Evolutionary conservation across 306 rosid species (phyloP).

Genomic region (Sphenostylis stenocarpa): DNA sequence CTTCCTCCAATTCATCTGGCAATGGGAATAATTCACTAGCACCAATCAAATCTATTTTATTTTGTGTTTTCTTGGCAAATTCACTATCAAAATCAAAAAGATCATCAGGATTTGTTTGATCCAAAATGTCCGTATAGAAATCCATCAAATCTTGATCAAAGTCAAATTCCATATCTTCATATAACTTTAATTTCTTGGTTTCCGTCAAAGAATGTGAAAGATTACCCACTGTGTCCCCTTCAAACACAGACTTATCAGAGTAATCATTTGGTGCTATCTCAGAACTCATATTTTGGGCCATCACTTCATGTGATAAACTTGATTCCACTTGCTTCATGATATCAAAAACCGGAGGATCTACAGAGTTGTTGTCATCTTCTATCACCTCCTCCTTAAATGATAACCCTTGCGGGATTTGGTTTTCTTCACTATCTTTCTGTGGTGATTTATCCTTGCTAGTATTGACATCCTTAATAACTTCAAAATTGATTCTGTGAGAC

Average conservation of each 20-base stretch:
- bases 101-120: slow-evolving; percentile 60
- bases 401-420: slow-evolving; percentile 46
- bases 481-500: slow-evolving; percentile 60
- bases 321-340: slow-evolving; percentile 48
- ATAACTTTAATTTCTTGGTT: slow-evolving; percentile 31
- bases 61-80: slow-evolving; percentile 41
- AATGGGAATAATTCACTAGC: slow-evolving; percentile 22
- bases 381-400: slow-evolving; percentile 79
- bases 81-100: slow-evolving; percentile 56
- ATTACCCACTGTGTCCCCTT: slow-evolving; percentile 38
- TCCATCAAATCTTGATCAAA: slow-evolving; percentile 67
- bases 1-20: slow-evolving; percentile 76
- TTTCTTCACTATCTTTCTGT: slow-evolving; percentile 34
- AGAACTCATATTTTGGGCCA: slow-evolving; percentile 24
- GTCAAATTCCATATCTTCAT: slow-evolving; percentile 48
- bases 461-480: slow-evolving; percentile 51
- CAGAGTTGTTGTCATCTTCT: slow-evolving; percentile 49
- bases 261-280: slow-evolving; percentile 32
- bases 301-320: slow-evolving; percentile 35
- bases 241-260: slow-evolving; percentile 37
- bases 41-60: slow-evolving; percentile 32
- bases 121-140: slow-evolving; percentile 54
- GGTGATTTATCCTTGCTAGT: slow-evolving; percentile 38
- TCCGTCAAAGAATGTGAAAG: slow-evolving; percentile 29
- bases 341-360: slow-evolving; percentile 55